phyloP scores from a whole-genome alignment of 805 yeast species.

The Zygosaccharomyces pseudorouxii region DNA sequence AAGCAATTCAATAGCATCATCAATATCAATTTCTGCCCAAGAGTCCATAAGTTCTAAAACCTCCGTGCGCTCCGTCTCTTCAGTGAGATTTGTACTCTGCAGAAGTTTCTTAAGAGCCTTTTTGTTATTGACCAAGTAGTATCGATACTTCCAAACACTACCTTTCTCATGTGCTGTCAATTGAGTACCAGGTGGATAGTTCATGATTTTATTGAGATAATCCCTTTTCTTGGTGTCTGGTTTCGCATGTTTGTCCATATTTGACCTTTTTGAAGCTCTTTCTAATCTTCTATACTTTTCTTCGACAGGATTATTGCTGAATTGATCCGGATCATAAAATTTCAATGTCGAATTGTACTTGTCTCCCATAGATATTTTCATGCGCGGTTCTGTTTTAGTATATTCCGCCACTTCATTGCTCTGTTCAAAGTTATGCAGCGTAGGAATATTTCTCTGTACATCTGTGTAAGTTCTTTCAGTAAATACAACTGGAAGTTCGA shows the following conservation, averaged over 20 bases:
- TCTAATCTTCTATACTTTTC: slow-evolving; percentile 79
- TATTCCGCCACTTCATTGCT: slow-evolving; percentile 27
- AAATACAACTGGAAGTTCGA: slow-evolving; percentile 68
- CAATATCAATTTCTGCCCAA: slow-evolving; percentile 75
- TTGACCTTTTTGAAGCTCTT: slow-evolving; percentile 71
- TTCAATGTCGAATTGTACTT: slow-evolving; percentile 33
- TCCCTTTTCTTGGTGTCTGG: slow-evolving; percentile 83
- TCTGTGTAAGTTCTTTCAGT: slow-evolving; percentile 48
- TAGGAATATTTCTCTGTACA: slow-evolving; percentile 34
- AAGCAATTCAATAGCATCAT: slow-evolving; percentile 79
- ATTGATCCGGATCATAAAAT: slow-evolving; percentile 68
- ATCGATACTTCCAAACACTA: slow-evolving; percentile 85
- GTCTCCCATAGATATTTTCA: slow-evolving; percentile 27
- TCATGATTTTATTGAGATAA: slow-evolving; percentile 61
- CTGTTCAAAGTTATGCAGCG: slow-evolving; percentile 45
- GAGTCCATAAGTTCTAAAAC: slow-evolving; percentile 66
- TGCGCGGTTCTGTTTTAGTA: slow-evolving; percentile 32
- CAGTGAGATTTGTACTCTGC: slow-evolving; percentile 85
- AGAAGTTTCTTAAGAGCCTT: slow-evolving; percentile 74
- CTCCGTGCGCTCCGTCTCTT: slow-evolving; percentile 72
- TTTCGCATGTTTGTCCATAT: slow-evolving; percentile 77
- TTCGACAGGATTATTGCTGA: slow-evolving; percentile 76
- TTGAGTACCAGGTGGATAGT: slow-evolving; percentile 78
- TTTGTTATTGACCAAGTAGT: slow-evolving; percentile 65
- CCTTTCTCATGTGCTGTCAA: slow-evolving; percentile 80